Base-by-base conservation (phyloP, 2,329 filamentous ascomycete species). In the Thelonectria olida region DNA sequence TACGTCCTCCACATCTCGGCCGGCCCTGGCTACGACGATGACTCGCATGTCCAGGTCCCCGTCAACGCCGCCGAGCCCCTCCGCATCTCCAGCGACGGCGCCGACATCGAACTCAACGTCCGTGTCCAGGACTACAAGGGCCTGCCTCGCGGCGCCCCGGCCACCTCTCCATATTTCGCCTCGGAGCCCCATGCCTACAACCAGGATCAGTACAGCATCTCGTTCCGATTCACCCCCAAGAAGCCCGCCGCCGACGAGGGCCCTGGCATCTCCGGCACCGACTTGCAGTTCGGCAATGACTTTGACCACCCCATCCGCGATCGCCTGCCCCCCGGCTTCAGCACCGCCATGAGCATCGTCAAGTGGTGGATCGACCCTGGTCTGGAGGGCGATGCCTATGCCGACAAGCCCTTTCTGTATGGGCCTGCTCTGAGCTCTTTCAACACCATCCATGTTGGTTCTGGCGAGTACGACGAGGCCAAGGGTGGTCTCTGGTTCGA, bases 271-370 rank as follows among this genome's bases (percentile, higher is more conserved):
- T 82, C 83, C 3, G 93, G 88, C 44, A 78, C 86, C 23, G 89
- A 96, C 64, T 82, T 99, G 3, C 88, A 97, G 54, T 97, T 97
- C 70, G 96, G 95, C 41, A 98, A 98, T 76, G 93, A 97, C 81
- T 97, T 98, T 74, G 94, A 97, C 73, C 87, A 91, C 51, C 92
- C 96, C 0, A 96, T 99, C 69, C 87, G 93, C 27, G 91, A 97
- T 74, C 87, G 89, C 15, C 82, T 99, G 2, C 95, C 96, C 0
- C 92, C 92, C 0, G 93, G 95, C 0, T 97, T 97, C 77, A 88
- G 88, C 73, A 90, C 92, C 9, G 94, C 93, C 0, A 88, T 97
- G 77, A 89, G 88, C 53, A 90, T 97, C 42, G 92, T 97, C 25
- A 92, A 92, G 69, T 96, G 92, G 91, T 92, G 89, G 81, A 90